Evolutionary conservation across 352 stramenopile genomes (phyloP), one percentile per base, ranked within the genome.

Genomic region (Phytophthora crassamura): DNA sequence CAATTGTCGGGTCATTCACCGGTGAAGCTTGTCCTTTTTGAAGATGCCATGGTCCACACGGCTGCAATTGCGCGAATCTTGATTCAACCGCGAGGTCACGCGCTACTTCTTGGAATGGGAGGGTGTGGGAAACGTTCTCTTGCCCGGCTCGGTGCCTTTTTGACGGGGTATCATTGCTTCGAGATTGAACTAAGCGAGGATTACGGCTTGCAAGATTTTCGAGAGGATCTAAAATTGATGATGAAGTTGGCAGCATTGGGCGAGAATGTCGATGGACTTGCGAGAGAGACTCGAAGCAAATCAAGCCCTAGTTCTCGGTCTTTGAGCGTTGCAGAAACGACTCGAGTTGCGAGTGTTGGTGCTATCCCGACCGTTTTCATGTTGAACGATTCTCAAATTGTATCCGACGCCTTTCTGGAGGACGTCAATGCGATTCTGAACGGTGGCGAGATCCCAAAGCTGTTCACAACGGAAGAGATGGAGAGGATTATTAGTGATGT

Each of bases 371-470:
- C 82, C 0, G 79, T 94, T 20, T 79, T 97, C 42, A 71, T 97
- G 11, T 48, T 97, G 12, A 96, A 89, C 10, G 90, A 97, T 16
- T 78, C 77, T 0, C 86, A 97, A 57, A 72, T 97, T n/a, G 69
- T 86, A 15, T 91, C 82, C n/a, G 91, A 97, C 28, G 47, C 57
- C 0, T 94, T 96, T 59, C 58, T 97, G 4, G 89, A 97, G 49
- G 92, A 95, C 54, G 75, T 97, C 53, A 97, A 97, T 67, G 90
- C 90, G 2, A 64, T 97, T n/a, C 58, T 97, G 18, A 94, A 90
- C 35, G 86, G 81, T 30, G 91, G 84, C 8, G 76, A 93, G 12
- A 94, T 97, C 16, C 89, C 90, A 0, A 93, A 97, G 43, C 72
- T 97, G 1, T 97, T 97, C 40, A 56, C 79, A 0, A 59, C 89